Percentiles rank a stretch among this genome's conserved stretches.
Evolutionary conservation across 2,329 filamentous ascomycete species (phyloP).

Genomic region (Dothideomycetidae sp.): DNA sequence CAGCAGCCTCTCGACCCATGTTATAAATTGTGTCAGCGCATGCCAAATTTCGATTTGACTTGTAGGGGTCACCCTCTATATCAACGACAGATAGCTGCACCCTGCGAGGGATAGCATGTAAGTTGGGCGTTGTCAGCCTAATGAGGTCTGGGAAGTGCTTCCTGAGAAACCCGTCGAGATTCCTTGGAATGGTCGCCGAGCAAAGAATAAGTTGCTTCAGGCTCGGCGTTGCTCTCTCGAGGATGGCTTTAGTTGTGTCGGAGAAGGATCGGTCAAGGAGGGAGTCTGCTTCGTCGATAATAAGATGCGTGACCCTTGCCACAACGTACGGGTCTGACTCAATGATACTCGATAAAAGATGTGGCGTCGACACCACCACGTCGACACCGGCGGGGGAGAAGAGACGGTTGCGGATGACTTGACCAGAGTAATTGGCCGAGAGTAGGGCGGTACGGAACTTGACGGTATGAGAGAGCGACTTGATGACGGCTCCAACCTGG

Average conservation of each 20-base stretch:
- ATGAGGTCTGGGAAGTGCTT: conserved; percentile 68
- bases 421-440: conserved; percentile 60
- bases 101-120: conserved; percentile 87
- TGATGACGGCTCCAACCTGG: conserved; percentile 71
- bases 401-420: conserved; percentile 69
- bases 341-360: conserved; percentile 75
- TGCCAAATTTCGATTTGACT: conserved; percentile 80
- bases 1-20: conserved; percentile 61
- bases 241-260: conserved; percentile 64
- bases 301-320: conserved; percentile 74
- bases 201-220: conserved; percentile 80
- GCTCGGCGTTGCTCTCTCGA: conserved; percentile 69
- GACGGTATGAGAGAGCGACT: conserved; percentile 65
- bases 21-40: conserved; percentile 93
- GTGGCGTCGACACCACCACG: conserved; percentile 73
- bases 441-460: conserved; percentile 80
- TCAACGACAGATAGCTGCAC: conserved; percentile 91
- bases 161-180: conserved; percentile 72
- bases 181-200: conserved; percentile 87
- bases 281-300: conserved; percentile 93
- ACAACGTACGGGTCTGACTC: conserved; percentile 83
- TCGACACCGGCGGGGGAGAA: conserved; percentile 75
- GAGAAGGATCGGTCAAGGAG: conserved; percentile 88
- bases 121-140: conserved; percentile 83
- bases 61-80: conserved; percentile 81